Base-by-base conservation (phyloP, 1,284 basidiomycete genomes). In the Singerocomus rubriflavus region DNA sequence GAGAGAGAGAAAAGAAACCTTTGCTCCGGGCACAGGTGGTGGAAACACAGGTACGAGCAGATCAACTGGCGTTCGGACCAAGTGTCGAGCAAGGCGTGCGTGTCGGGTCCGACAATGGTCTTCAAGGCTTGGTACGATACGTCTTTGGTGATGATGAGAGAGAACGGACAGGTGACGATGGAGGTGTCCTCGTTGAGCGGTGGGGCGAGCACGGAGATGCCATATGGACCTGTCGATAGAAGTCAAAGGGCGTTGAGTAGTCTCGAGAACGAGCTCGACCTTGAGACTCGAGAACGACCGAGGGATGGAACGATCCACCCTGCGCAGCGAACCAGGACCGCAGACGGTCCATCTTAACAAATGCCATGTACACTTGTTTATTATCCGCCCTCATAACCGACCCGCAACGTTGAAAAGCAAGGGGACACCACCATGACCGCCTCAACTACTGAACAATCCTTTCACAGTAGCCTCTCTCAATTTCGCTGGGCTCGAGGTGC, bases 401-500 rank as follows among this genome's bases (percentile, higher is more conserved):
- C 21, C 21, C 21, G 21, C 21, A n/a, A n/a, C n/a, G n/a, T n/a
- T n/a, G n/a, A n/a, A n/a, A n/a, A n/a, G n/a, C n/a, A n/a, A n/a
- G n/a, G n/a, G n/a, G n/a, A n/a, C 4, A 45, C 46, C 9, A 48
- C 40, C n/a, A 59, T 59, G 53, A 7, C 54, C 5, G 27, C 34
- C n/a, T 31, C 48, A 25, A 45, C 50, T 26, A 39, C 82, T 58
- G 85, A 90, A 68, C 84, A 85, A 62, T 77, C 63, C 59, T 90
- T 90, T 66, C 77, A 84, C 35, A 65, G 66, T 37, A 88, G 85
- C 60, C 79, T 90, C 54, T 84, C 84, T 1, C 87, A 91, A 54
- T 95, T 95, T 61, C 81, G 91, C 56, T 95, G 93, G 93, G 85
- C 91, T 0, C 77, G 82, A 53, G 83, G 86, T 5, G 78, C 73